phyloP scores from a whole-genome alignment of 2,329 filamentous ascomycete genomes.

The Aciculosporium take region DNA sequence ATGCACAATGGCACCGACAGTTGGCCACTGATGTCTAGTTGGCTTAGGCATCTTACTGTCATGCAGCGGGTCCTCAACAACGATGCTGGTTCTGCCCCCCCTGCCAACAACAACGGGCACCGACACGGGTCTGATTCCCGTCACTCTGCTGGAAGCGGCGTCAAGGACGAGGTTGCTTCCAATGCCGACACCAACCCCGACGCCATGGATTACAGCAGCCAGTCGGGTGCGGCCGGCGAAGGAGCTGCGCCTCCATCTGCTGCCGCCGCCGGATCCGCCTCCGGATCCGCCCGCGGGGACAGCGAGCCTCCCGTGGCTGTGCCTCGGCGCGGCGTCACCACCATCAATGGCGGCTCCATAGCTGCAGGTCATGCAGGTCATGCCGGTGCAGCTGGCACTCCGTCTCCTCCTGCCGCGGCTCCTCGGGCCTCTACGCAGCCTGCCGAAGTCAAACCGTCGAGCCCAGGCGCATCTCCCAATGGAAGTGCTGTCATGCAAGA shows the following conservation, averaged over 20 bases:
- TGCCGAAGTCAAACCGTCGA: slow-evolving; percentile 23
- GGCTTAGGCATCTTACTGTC: slow-evolving; percentile 44
- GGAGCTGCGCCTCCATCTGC: slow-evolving; percentile 4
- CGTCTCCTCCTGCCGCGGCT: slow-evolving; percentile 23
- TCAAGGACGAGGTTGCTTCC: slow-evolving; percentile 42
- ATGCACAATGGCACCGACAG: slow-evolving; percentile 45
- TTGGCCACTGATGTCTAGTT: slow-evolving; percentile 45
- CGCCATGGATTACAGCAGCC: slow-evolving; percentile 43
- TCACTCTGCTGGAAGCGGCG: slow-evolving; percentile 15
- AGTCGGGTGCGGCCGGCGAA: slow-evolving; percentile 12
- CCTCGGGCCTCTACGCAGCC: slow-evolving; percentile 13
- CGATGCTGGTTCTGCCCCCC: slow-evolving; percentile 27
- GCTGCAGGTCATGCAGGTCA: slow-evolving; percentile 33
- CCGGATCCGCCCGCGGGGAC: slow-evolving; percentile 30
- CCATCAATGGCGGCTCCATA: slow-evolving; percentile 43
- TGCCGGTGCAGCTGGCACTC: slow-evolving; percentile 18
- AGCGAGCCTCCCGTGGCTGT: slow-evolving; percentile 37
- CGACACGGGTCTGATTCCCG: slow-evolving; percentile 19
- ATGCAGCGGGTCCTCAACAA: slow-evolving; percentile 48
- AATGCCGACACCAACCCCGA: slow-evolving; percentile 42
- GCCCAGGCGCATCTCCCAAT: slow-evolving; percentile 18
- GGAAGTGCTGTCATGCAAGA: slow-evolving; percentile 18
- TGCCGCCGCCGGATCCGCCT: slow-evolving; percentile 21
- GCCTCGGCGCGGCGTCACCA: slow-evolving; percentile 39
- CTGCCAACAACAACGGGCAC: too few relatives aligned